phyloP scores from a whole-genome alignment of 2,329 filamentous ascomycete genomes.

The Chaetomium globosum region DNA sequence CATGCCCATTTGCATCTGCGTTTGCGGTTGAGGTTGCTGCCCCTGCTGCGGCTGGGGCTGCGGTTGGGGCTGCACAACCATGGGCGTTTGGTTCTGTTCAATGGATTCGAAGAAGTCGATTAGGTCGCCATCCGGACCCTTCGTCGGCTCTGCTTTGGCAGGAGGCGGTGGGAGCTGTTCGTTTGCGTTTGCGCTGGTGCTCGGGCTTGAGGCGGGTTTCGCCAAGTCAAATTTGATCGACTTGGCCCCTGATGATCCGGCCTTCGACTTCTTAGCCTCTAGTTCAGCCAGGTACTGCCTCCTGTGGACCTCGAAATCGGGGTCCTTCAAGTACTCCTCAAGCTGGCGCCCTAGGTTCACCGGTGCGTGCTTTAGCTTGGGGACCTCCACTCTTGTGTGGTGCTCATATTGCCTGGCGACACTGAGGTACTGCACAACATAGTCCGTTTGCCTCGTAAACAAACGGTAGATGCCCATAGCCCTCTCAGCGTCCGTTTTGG shows the following conservation, averaged over 20 bases:
- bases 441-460: constrained; percentile 89
- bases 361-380: constrained; percentile 95
- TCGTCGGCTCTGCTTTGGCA: constrained; percentile 53
- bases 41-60: constrained; percentile 45
- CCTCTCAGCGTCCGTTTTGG: constrained; percentile 86
- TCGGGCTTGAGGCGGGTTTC: constrained; percentile 41
- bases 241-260: constrained; percentile 43
- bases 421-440: constrained; percentile 86
- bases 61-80: constrained; percentile 53
- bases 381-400: constrained; percentile 89
- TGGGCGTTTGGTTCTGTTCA: constrained; percentile 79
- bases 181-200: constrained; percentile 40
- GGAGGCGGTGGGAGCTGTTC: constrained; percentile 38
- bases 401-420: constrained; percentile 88
- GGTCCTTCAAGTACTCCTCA: constrained; percentile 91
- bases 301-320: constrained; percentile 91
- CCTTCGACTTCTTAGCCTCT: constrained; percentile 63
- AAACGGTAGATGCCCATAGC: constrained; percentile 89
- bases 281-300: constrained; percentile 89
- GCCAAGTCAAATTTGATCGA: constrained; percentile 44
- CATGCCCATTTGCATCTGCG: constrained; percentile 43
- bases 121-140: constrained; percentile 72
- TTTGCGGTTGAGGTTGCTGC: constrained; percentile 42
- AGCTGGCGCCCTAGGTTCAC: constrained; percentile 86
- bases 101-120: constrained; percentile 97